A percentile compares a stretch with the other conserved stretches of the same genome.
Evolutionary conservation across 2,329 filamentous ascomycete genomes (phyloP).

Genomic region (Lasiodiplodia theobromae): DNA sequence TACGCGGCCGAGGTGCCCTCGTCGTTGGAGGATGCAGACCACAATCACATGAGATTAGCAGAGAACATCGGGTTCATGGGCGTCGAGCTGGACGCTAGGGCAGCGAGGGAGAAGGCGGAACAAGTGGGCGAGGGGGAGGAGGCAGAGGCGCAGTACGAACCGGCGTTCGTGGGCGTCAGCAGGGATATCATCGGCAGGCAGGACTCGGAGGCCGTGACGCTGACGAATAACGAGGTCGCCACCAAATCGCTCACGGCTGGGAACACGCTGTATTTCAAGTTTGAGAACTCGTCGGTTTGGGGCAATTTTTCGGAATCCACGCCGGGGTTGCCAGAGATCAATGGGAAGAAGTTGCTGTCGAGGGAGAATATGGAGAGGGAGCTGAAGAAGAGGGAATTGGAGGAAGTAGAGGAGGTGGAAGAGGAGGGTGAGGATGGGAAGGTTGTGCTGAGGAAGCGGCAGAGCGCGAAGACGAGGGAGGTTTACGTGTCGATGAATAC

Average conservation of each 20-base stretch:
- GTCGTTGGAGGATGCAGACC: conserved; percentile 50
- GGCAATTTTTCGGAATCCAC: conserved; percentile 47
- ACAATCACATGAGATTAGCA: conserved; percentile 61
- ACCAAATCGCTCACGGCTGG: conserved; percentile 69
- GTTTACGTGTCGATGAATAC: conserved; percentile 88
- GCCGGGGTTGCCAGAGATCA: conserved; percentile 42
- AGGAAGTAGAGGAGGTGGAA: conserved; percentile 24
- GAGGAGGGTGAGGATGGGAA: conserved; percentile 20
- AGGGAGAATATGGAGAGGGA: conserved; percentile 1
- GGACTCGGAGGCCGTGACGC: conserved; percentile 27
- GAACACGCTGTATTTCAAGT: conserved; percentile 68
- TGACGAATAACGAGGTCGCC: conserved; percentile 71
- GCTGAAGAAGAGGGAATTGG: conserved; percentile 30
- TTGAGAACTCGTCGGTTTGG: conserved; percentile 64
- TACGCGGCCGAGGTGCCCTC: conserved; percentile 65
- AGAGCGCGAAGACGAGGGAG: conserved; percentile 50
- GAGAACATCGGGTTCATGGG: conserved; percentile 58
- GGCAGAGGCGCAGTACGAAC: conserved; percentile 58
- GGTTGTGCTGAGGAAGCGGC: conserved; percentile 35
- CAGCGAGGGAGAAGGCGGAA: conserved; percentile 46
- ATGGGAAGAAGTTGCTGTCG: conserved; percentile 28
- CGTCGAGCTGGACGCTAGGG: conserved; percentile 54
- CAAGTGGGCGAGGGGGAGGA: conserved; percentile 38
- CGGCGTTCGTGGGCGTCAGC: conserved; percentile 68
- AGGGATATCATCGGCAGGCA: conserved; percentile 68